Percentiles rank a stretch among this genome's conserved stretches.
Evolutionary conservation across 768 basidiomycete genomes (phyloP).

Genomic region (Fomitopsis serialis): DNA sequence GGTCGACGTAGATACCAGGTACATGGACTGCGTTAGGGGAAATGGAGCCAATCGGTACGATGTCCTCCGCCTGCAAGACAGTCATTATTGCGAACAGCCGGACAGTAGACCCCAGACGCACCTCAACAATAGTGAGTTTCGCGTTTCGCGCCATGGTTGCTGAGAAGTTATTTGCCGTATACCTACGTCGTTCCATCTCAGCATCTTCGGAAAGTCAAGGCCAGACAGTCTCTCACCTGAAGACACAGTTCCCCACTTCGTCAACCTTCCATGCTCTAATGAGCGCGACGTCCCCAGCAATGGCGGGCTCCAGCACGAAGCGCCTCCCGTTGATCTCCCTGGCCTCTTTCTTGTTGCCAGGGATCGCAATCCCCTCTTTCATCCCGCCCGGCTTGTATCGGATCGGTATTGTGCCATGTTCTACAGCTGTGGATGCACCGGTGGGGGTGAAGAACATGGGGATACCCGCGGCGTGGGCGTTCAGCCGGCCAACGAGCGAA

Average conservation of each 20-base stretch:
- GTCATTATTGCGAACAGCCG: not conserved
- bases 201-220: not conserved
- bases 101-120: constrained; percentile 13
- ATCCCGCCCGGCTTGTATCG: constrained; percentile 77
- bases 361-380: constrained; percentile 60
- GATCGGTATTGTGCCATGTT: constrained; percentile 73
- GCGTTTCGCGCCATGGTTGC: constrained; percentile 87
- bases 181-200: constrained; percentile 36
- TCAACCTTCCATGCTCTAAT: constrained; percentile 91
- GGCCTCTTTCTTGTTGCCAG: constrained; percentile 71
- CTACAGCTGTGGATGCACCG: constrained; percentile 79
- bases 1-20: constrained; percentile 84
- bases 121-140: constrained; percentile 87
- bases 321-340: constrained; percentile 73
- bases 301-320: constrained; percentile 78
- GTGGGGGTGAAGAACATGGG: constrained; percentile 94
- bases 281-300: constrained; percentile 80
- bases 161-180: constrained; percentile 84
- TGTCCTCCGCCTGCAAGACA: constrained; percentile 70
- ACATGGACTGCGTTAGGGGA: constrained; percentile 80
- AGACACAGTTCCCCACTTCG: constrained; percentile 85
- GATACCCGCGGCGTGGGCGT: constrained; percentile 86
- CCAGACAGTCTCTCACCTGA: constrained; percentile 48
- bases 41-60: constrained; percentile 77
- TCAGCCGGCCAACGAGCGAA: constrained; percentile 81